Base-by-base conservation (phyloP, 1,284 basidiomycete genomes). In the Trametes hirsuta region DNA sequence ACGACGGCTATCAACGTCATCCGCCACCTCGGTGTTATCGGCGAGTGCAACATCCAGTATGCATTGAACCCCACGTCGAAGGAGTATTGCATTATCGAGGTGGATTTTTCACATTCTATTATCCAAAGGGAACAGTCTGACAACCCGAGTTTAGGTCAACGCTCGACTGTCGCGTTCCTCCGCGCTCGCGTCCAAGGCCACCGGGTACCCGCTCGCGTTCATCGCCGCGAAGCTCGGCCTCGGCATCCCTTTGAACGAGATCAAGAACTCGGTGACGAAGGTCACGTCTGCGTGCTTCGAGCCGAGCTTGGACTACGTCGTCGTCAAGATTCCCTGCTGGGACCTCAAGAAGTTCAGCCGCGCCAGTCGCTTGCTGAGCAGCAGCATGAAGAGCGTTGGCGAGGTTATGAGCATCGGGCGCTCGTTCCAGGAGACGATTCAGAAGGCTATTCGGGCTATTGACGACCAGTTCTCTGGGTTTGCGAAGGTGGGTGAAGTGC, bases 151-250 rank as follows among this genome's bases (percentile, higher is more conserved):
- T 42, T 50, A 92, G 90, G 97, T 98, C 74, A 98, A 99, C 72
- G 97, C 97, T n/a, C 94, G 97, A 81, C 86, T 99, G n/a, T 98
- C 97, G 14, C 92, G 97, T 69, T 98, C 97, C 2, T 98, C 97
- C 41, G 97, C 97, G 5, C 85, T 99, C 37, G 97, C 97, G 15
- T 98, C 96, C 57, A 99, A 99, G 78, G 97, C 97, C 0, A 99
- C 97, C 14, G 97, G 97, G 15, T 99, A 98, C 76, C 97, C 97
- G 4, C 84, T 99, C 48, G 97, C 97, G 3, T 99, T 97, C 82
- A 98, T 98, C 68, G 97, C 97, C 35, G 97, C 97, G 47, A 98
- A 99, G 78, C 87, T 98, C 47, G 97, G 96, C 73, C 88, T 99
- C 55, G 93, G 94, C 56, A 97, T 98, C 54, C 97, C 97, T 9